phyloP scores from a whole-genome alignment of 148 eudicot species.

The Oxyria digyna region DNA sequence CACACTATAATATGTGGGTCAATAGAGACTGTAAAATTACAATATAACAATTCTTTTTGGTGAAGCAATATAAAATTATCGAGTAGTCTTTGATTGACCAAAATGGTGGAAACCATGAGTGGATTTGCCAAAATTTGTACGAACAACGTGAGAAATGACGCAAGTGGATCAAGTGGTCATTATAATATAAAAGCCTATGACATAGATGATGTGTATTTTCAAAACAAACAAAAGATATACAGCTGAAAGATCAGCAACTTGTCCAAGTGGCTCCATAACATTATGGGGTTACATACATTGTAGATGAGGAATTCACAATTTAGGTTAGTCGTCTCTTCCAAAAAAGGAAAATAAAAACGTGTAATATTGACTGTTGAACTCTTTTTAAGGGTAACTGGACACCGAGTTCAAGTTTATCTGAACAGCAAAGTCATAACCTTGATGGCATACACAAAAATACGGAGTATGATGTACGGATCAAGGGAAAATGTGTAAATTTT shows the following conservation, averaged over 20 bases:
- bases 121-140: not conserved
- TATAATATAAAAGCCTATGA: not conserved
- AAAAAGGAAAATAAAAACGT: not conserved
- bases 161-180: not conserved
- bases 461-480: too few relatives aligned
- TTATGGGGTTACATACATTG: not conserved
- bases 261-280: not conserved
- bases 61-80: not conserved
- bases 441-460: too few relatives aligned
- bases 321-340: not conserved
- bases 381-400: not conserved
- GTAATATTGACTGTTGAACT: not conserved
- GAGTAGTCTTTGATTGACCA: not conserved
- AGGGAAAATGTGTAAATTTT: too few relatives aligned
- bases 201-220: not conserved
- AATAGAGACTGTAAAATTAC: not conserved
- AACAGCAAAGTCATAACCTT: not conserved
- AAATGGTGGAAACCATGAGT: not conserved
- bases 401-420: not conserved
- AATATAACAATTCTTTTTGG: not conserved
- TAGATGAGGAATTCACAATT: not conserved
- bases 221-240: not conserved
- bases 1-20: not conserved
- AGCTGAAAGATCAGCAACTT: conserved; percentile 3
- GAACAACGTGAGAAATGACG: not conserved